Conservation (phyloP, 352 stramenopile species). For the Phytophthora colocasiae region DNA sequence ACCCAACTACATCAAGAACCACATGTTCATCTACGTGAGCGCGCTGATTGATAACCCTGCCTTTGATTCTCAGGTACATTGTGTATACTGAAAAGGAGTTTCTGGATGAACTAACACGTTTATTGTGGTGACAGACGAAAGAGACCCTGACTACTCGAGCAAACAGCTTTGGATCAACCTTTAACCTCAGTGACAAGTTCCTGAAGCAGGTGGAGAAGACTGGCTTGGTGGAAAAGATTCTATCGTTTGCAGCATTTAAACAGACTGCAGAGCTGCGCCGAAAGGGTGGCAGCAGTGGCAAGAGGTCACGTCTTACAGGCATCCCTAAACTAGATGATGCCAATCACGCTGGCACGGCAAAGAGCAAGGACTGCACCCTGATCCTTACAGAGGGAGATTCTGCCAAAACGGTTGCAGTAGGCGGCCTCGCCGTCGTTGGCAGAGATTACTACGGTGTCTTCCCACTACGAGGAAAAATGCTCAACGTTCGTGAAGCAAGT, state of each 20-base stretch:
- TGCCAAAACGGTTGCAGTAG: slow-evolving; percentile 97
- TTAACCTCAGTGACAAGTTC: slow-evolving; percentile 88
- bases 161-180: slow-evolving; percentile 88
- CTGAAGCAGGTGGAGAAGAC: slow-evolving; percentile 90
- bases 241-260: slow-evolving; percentile 93
- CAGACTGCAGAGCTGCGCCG: slow-evolving; percentile 91
- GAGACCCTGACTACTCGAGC: slow-evolving; percentile 94
- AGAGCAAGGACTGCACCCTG: slow-evolving; percentile 94
- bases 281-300: slow-evolving; percentile 79
- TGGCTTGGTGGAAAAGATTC: slow-evolving; percentile 90
- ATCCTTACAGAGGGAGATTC: slow-evolving; percentile 99
- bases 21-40: slow-evolving; percentile 97
- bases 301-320: slow-evolving; percentile 88
- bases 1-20: slow-evolving; percentile 94
- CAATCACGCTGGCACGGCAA: slow-evolving; percentile 93
- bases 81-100: too few species aligned
- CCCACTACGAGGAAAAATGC: slow-evolving; percentile 96
- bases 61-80: slow-evolving; percentile 95
- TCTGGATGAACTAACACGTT: background rate
- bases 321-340: slow-evolving; percentile 99
- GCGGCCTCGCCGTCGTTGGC: slow-evolving; percentile 95
- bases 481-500: slow-evolving; percentile 99
- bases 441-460: slow-evolving; percentile 98
- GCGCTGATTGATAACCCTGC: slow-evolving; percentile 97
- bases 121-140: slow-evolving; percentile 87